Percentiles rank a stretch among this genome's conserved stretches.
Conservation (phyloP, 257 asterid species). For the Solanum appendiculatum region DNA sequence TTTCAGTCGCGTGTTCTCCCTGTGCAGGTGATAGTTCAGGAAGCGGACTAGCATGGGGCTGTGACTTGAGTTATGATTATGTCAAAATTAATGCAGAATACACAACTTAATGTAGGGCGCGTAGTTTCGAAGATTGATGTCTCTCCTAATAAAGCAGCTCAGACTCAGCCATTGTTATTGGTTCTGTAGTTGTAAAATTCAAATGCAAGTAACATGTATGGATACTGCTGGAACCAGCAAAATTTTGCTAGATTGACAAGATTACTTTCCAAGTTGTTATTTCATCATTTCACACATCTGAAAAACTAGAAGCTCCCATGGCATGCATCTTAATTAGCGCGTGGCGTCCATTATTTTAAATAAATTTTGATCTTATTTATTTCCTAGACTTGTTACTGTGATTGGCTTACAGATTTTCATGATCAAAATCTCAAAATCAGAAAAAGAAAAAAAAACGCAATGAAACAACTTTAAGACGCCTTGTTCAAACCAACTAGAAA, state of each 20-base stretch:
- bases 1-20: neutral
- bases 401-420: neutral
- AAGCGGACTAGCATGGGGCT: constrained; percentile 87
- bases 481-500: neutral
- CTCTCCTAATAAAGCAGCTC: neutral
- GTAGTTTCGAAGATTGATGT: neutral
- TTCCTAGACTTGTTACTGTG: neutral
- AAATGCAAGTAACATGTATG: neutral
- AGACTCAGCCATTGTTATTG: neutral
- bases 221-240: neutral
- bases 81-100: constrained; percentile 90
- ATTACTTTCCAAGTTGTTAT: neutral
- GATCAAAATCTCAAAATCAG: neutral
- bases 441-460: too few relatives aligned
- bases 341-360: neutral
- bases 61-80: constrained; percentile 89
- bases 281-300: neutral
- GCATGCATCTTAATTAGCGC: neutral
- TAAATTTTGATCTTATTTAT: neutral
- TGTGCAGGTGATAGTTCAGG: constrained; percentile 71
- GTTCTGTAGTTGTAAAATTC: neutral
- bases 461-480: neutral
- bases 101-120: constrained; percentile 23
- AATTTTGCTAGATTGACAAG: neutral
- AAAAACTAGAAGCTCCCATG: neutral